Base-by-base conservation (phyloP, 2,329 filamentous ascomycete genomes). In the Aspergillus novofumigatus region DNA sequence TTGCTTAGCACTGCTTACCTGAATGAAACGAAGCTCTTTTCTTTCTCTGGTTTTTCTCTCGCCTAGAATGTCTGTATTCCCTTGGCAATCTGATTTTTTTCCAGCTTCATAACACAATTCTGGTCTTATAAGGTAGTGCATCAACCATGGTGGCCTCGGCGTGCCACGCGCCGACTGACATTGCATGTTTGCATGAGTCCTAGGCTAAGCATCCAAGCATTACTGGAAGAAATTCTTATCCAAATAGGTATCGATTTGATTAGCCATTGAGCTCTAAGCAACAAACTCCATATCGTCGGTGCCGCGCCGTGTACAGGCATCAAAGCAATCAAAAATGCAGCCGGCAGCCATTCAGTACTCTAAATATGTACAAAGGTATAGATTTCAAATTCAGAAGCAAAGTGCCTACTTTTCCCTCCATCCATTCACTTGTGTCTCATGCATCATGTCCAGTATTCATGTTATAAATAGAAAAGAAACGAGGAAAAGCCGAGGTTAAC, bases 31-130 rank as follows among this genome's bases (percentile, higher is more conserved):
- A 47, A 47, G 44, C n/a, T 23, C 21, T 23, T 23, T 47, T 47
- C 23, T 23, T 47, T 23, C 44, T 26, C 14, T 47, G n/a, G 3
- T 23, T 44, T 42, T 10, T 44, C n/a, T 42, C 11, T n/a, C n/a
- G 10, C 9, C 21, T 38, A 38, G 32, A 38, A 63, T 69, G 68
- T 65, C 58, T 64, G 32, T 38, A 17, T 38, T 38, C 14, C 32
- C 32, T 17, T 38, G 14, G 32, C 32, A 38, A 38, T 38, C 32
- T 38, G 14, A 35, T 35, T 29, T 38, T 38, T 7, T 38, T 38
- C 32, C 32, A n/a, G 32, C 32, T 35, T 35, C 32, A 38, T 17
- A 38, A 3, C 32, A 7, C 32, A 17, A 17, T 7, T n/a, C 14
- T 6, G 2, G 32, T 38, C 14, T 7, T 2, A 1, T 38, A 38